Base-by-base conservation (phyloP, 257 asterid genomes). In the Cordia subcordata region DNA sequence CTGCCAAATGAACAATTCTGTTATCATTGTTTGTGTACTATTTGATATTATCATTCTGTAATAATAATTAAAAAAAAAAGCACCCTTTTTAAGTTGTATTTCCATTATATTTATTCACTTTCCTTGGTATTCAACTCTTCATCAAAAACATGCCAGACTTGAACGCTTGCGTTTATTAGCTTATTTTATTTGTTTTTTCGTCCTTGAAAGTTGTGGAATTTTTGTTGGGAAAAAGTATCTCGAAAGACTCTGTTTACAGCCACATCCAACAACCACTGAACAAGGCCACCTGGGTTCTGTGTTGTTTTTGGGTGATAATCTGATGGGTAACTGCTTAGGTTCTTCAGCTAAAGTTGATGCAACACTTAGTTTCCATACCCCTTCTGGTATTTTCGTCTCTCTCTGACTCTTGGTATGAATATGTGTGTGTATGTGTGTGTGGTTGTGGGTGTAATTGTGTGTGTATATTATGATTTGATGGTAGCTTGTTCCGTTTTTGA, bases 311-410 rank as follows among this genome's bases (percentile, higher is more conserved):
- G 35, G 35, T 27, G 35, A 16, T 33, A 42, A n/a, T 49, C 67
- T 64, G 71, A 91, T 91, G 98, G 98, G 98, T 14, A 88, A 87
- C 68, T 91, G 96, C 76, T 49, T 79, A 14, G 86, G 80, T 77
- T 81, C 94, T 35, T 73, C 98, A 1, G 91, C 96, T 8, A 85
- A 77, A 84, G 87, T 87, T 75, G 98, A 88, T 68, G 82, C 98
- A 12, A 61, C 90, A 62, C 76, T 78, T 68, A 87, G 87, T 85
- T 68, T 65, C 11, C 54, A 27, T 40, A 67, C 70, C 47, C 45
- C 81, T 53, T 79, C 90, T 61, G 96, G 97, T 90, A 82, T 49
- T 64, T 59, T 14, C 62, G 27, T 22, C 44, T 49, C 22, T 61
- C 27, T 32, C 38, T 27, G 6, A 19, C 14, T 47, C 5, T 32